Percentiles rank a stretch among this genome's conserved stretches.
Evolutionary conservation across 2,329 filamentous ascomycete genomes (phyloP).

Genomic region (Iodosphaeria phyllophila): DNA sequence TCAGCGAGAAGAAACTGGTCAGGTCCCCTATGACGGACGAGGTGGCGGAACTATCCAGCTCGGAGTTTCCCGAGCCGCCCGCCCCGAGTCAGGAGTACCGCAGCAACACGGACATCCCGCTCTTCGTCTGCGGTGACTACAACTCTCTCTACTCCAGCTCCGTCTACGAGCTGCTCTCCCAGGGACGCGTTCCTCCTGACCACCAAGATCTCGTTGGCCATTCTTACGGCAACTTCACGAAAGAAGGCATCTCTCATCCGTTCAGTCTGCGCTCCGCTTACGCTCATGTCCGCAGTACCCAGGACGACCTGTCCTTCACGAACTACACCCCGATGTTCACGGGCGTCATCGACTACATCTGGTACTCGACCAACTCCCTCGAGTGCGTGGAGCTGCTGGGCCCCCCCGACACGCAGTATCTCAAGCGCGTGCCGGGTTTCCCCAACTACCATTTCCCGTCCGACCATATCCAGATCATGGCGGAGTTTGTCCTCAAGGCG

Average conservation of each 20-base stretch:
- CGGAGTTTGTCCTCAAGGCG: conserved; percentile 76
- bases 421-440: conserved; percentile 76
- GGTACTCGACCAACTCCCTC: conserved; percentile 84
- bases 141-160: conserved; percentile 79
- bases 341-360: conserved; percentile 91
- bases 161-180: conserved; percentile 76
- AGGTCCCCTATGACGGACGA: conserved; percentile 24
- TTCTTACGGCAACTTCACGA: conserved; percentile 85
- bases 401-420: conserved; percentile 69
- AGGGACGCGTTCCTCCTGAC: conserved; percentile 57
- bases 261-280: conserved; percentile 91
- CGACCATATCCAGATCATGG: conserved; percentile 78
- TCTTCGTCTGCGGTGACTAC: conserved; percentile 88
- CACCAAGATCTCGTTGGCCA: conserved; percentile 66
- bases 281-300: conserved; percentile 60
- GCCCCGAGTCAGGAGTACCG: conserved; percentile 75
- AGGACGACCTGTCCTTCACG: conserved; percentile 75
- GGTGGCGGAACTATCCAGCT: conserved; percentile 26
- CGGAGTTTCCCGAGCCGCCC: conserved; percentile 38
- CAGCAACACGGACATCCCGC: conserved; percentile 70
- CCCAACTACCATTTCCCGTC: conserved; percentile 90
- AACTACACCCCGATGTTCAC: conserved; percentile 93
- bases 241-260: conserved; percentile 81
- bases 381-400: conserved; percentile 72
- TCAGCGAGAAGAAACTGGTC: conserved; percentile 59